Evolutionary conservation across 2,329 filamentous ascomycete species (phyloP).

Genomic region (Pseudogymnoascus sp.): DNA sequence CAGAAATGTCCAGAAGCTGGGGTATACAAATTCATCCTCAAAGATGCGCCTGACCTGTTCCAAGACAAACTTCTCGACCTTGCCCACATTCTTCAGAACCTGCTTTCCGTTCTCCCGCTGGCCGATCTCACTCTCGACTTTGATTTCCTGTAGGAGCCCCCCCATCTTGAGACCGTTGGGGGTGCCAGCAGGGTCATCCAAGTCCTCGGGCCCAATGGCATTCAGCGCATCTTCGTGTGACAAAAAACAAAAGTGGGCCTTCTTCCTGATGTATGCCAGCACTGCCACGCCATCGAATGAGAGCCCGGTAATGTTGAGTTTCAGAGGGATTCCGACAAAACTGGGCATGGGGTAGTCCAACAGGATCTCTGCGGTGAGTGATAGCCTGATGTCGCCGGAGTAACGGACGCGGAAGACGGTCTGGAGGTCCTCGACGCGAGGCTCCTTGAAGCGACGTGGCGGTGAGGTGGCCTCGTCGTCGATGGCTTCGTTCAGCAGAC

Average conservation of each 20-base stretch:
- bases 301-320: slow-evolving; percentile 88
- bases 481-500: slow-evolving; percentile 25
- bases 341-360: slow-evolving; percentile 98
- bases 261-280: slow-evolving; percentile 78
- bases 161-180: slow-evolving; percentile 43
- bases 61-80: slow-evolving; percentile 94
- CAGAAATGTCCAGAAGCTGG: slow-evolving; percentile 96
- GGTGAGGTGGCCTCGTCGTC: slow-evolving; percentile 29
- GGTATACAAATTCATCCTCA: slow-evolving; percentile 97
- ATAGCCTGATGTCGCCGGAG: slow-evolving; percentile 75
- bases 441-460: slow-evolving; percentile 56
- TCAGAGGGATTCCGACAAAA: slow-evolving; percentile 91
- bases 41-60: slow-evolving; percentile 96
- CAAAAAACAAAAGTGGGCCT: slow-evolving; percentile 89
- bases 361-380: slow-evolving; percentile 87
- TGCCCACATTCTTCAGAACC: slow-evolving; percentile 95
- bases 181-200: slow-evolving; percentile 20
- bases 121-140: slow-evolving; percentile 95
- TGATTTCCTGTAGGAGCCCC: slow-evolving; percentile 81
- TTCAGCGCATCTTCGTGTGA: slow-evolving; percentile 83
- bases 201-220: slow-evolving; percentile 40
- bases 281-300: slow-evolving; percentile 94
- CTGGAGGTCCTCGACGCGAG: slow-evolving; percentile 77
- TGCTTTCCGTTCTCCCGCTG: slow-evolving; percentile 86
- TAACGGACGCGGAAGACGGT: slow-evolving; percentile 88